Base-by-base conservation (phyloP, 2,329 filamentous ascomycete species). In the Emydomyces testavorans region DNA sequence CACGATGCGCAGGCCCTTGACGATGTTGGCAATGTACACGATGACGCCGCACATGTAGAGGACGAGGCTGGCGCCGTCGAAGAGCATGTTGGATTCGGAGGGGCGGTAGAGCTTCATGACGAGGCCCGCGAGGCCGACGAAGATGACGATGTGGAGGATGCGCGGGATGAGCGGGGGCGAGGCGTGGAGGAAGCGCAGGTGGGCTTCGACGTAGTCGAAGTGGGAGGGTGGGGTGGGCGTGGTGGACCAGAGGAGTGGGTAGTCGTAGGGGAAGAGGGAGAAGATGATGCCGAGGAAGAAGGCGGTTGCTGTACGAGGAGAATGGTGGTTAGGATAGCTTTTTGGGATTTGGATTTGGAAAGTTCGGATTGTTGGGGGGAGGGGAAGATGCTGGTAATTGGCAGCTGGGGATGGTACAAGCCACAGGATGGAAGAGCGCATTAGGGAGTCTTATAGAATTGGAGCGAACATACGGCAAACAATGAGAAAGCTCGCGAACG, bases 221-320 rank as follows among this genome's bases (percentile, higher is more conserved):
- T 90, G 93, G 36, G 75, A 58, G n/a, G 60, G 44, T 3, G 67
- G 62, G 4, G 68, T 69, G 0, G 65, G 60, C 6, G 57, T 55
- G 4, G 65, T 63, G 20, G 68, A 70, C 69, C 69, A 71, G 4
- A 71, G 66, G 44, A 71, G 66, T 11, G 69, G 69, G 56, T 71
- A 71, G 62, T 71, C 92, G 74, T 96, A 98, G 52, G 92, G 89
- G 69, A 96, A 93, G 54, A 82, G 81, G 59, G 88, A 88, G 77
- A 96, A 98, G 68, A 98, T 82, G 66, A 96, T 88, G 59, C 92
- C 92, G 55, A 98, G 83, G 78, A 96, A 94, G 78, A 98, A 98
- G 68, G 86, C 94, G 56, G 85, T 88, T 54, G 84, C 84, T 89
- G 23, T 31, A 24, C 29, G 15, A 16, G 13, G 11, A 13, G 42